Conservation (phyloP, 1,139 yeast genomes). For the Kodamaea arcana region DNA sequence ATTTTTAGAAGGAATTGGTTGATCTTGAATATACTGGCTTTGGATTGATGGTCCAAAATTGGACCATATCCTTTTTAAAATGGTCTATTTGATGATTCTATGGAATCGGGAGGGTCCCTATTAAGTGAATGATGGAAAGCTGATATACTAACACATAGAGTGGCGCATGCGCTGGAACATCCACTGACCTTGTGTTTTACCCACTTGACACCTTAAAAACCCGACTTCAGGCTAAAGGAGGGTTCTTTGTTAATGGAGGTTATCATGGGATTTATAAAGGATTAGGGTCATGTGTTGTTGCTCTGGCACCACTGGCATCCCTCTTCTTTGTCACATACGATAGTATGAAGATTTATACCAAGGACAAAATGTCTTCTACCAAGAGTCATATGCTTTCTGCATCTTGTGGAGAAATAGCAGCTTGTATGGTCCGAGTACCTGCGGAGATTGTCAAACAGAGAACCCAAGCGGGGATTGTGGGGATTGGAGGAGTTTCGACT, state of each 20-base stretch:
- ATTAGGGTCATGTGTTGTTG: constrained; percentile 87
- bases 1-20: too few relatives aligned
- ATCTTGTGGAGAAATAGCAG: constrained; percentile 85
- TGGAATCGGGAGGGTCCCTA: too few relatives aligned
- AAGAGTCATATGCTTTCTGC: constrained; percentile 80
- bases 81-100: too few relatives aligned
- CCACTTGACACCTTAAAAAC: constrained; percentile 96
- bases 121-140: too few relatives aligned
- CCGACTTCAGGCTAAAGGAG: constrained; percentile 90
- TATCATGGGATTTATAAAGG: constrained; percentile 90
- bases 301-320: constrained; percentile 93
- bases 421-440: constrained; percentile 92
- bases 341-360: constrained; percentile 55
- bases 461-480: constrained; percentile 64
- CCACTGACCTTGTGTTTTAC: constrained; percentile 89
- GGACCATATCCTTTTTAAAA: too few relatives aligned
- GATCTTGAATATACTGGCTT: too few relatives aligned
- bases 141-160: constrained; percentile 39
- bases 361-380: constrained; percentile 25
- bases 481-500: constrained; percentile 53
- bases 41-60: too few relatives aligned
- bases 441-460: constrained; percentile 95
- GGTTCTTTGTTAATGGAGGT: constrained; percentile 89
- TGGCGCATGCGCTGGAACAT: constrained; percentile 96
- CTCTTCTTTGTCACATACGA: constrained; percentile 89